Conservation (phyloP, 345 rosid genomes). For the Leavenworthia alabamica region DNA sequence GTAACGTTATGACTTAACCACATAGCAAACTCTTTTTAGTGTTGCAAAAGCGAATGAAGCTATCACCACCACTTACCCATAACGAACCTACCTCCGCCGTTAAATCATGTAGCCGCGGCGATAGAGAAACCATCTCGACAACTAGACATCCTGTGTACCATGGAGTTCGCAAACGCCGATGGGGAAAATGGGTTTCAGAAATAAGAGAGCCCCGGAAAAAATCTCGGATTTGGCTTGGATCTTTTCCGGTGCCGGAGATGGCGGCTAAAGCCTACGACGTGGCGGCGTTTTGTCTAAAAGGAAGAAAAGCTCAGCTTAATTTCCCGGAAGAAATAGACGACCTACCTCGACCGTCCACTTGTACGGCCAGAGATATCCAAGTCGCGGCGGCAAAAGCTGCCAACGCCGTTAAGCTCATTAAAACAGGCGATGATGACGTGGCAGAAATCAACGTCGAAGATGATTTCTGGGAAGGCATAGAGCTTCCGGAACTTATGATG, state of each 20-base stretch:
- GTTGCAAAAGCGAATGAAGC: slow-evolving; percentile 39
- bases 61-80: slow-evolving; percentile 28
- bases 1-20: slow-evolving; percentile 12
- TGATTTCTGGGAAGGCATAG: slow-evolving; percentile 76
- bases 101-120: slow-evolving; percentile 17
- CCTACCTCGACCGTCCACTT: slow-evolving; percentile 53
- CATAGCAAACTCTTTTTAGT: slow-evolving; percentile 18
- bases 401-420: slow-evolving; percentile 18
- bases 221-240: slow-evolving; percentile 83
- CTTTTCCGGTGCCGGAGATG: slow-evolving; percentile 78
- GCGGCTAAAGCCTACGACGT: slow-evolving; percentile 85
- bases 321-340: slow-evolving; percentile 64
- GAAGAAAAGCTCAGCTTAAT: slow-evolving; percentile 72
- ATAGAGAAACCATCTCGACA: slow-evolving; percentile 18
- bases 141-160: slow-evolving; percentile 61
- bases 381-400: slow-evolving; percentile 76
- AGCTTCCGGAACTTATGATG: slow-evolving; percentile 55
- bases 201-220: slow-evolving; percentile 83
- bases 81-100: slow-evolving; percentile 29
- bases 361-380: slow-evolving; percentile 67
- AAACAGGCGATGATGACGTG: slow-evolving; percentile 18
- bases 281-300: slow-evolving; percentile 67
- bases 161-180: slow-evolving; percentile 69
- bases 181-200: slow-evolving; percentile 96
- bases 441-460: slow-evolving; percentile 28